A percentile compares a stretch with the other conserved stretches of the same genome.
phyloP scores from a whole-genome alignment of 2,329 filamentous ascomycete species.

The Scortechinia acanthostroma region DNA sequence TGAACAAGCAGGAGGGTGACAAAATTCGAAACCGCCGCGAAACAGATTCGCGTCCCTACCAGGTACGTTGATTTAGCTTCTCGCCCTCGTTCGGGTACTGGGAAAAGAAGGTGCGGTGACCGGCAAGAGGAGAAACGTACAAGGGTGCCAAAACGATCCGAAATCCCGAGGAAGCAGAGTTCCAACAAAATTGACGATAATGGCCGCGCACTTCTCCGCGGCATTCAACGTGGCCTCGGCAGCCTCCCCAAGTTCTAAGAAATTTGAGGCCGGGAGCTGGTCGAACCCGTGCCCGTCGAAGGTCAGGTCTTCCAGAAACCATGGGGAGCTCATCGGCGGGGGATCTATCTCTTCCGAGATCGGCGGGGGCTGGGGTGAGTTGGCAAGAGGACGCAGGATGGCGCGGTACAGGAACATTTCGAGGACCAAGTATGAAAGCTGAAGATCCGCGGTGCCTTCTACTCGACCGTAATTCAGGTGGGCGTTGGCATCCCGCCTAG shows the following conservation, averaged over 20 bases:
- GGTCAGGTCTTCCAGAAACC: neutral
- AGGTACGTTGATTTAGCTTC: neutral
- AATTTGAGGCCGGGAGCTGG: neutral
- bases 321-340: neutral
- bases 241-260: conserved; percentile 11
- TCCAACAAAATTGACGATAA: conserved; percentile 16
- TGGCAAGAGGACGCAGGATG: conserved; percentile 18
- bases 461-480: conserved; percentile 8
- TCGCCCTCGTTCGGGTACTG: neutral
- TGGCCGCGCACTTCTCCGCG: conserved; percentile 18
- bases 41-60: conserved; percentile 19
- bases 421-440: conserved; percentile 22
- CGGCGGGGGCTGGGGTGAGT: conserved; percentile 4
- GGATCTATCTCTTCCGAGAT: conserved; percentile 7
- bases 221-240: conserved; percentile 15
- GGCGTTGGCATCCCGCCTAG: conserved; percentile 11
- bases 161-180: conserved; percentile 8
- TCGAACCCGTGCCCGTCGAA: neutral
- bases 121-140: conserved; percentile 9
- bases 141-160: conserved; percentile 20
- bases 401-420: conserved; percentile 23
- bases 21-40: conserved; percentile 22
- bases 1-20: conserved; percentile 18
- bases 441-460: conserved; percentile 13
- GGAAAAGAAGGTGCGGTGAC: neutral